Evolutionary conservation across 2,329 filamentous ascomycete species (phyloP).

Genomic region (Penicillium sp.): DNA sequence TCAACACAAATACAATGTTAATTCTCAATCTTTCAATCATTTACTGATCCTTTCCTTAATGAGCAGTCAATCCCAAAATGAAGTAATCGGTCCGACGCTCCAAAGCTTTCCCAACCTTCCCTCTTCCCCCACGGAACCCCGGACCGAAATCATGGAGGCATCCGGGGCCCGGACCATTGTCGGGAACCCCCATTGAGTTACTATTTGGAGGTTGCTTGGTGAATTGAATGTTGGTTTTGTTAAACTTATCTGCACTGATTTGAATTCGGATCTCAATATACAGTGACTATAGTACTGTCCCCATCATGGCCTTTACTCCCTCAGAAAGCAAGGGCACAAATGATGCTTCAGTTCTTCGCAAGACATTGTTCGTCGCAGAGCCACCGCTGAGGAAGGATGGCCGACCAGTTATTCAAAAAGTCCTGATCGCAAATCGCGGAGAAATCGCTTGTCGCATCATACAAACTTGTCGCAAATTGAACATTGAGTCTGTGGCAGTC

Average conservation of each 20-base stretch:
- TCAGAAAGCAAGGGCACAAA: neutral
- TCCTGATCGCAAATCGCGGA: slow-evolving; percentile 30
- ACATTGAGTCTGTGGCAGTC: slow-evolving; percentile 23
- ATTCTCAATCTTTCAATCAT: no score
- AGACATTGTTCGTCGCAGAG: slow-evolving; percentile 20
- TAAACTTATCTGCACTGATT: neutral
- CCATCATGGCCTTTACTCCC: neutral
- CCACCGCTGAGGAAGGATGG: slow-evolving; percentile 16
- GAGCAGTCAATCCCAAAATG: no score
- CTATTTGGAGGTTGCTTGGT: neutral
- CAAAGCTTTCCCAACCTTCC: no score
- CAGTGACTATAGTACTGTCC: neutral
- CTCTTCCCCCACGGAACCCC: no score
- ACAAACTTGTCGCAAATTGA: slow-evolving; percentile 24
- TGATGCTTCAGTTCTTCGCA: slow-evolving; percentile 11
- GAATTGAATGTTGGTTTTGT: neutral
- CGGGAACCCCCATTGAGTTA: neutral
- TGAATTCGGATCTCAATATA: neutral
- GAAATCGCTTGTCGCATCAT: slow-evolving; percentile 34
- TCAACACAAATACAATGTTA: no score
- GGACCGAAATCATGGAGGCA: neutral
- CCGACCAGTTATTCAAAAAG: slow-evolving; percentile 21
- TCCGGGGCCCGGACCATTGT: neutral
- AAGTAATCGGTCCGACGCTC: neutral
- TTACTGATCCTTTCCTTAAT: no score